A percentile compares a stretch with the other conserved stretches of the same genome.
Conservation (phyloP, 1,284 basidiomycete species). For the Cryptococcus sp. region DNA sequence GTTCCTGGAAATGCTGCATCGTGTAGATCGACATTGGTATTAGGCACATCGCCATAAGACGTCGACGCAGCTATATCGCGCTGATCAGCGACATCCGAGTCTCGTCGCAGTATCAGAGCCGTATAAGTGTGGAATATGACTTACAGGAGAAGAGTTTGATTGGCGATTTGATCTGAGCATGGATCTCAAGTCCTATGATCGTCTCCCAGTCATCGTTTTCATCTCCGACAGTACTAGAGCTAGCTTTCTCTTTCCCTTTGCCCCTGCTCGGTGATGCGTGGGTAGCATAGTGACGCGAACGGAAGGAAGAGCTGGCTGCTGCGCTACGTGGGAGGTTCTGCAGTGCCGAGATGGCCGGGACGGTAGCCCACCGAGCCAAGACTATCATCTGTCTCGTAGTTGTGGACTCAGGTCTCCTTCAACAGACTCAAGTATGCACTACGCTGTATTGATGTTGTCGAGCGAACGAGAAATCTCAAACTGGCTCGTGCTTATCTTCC, state of each 20-base stretch:
- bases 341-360: too few relatives aligned
- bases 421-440: too few relatives aligned
- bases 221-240: neutral
- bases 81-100: neutral
- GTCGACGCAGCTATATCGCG: conserved; percentile 23
- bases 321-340: too few relatives aligned
- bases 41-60: conserved; percentile 35
- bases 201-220: conserved; percentile 63
- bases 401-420: too few relatives aligned
- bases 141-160: conserved; percentile 86
- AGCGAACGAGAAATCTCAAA: too few relatives aligned
- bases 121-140: conserved; percentile 22
- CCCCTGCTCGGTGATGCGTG: too few relatives aligned
- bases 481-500: neutral
- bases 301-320: too few relatives aligned
- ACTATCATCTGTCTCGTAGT: too few relatives aligned
- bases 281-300: too few relatives aligned
- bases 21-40: conserved; percentile 75
- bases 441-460: too few relatives aligned
- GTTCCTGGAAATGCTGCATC: conserved; percentile 94
- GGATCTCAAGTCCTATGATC: conserved; percentile 91
- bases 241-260: conserved; percentile 1
- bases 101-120: conserved; percentile 10
- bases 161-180: conserved; percentile 86
- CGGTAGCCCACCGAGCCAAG: too few relatives aligned